Evolutionary conservation across 495 filamentous ascomycete genomes (phyloP), one percentile per base, ranked within the genome.

Genomic region (Xylaria telfairii): DNA sequence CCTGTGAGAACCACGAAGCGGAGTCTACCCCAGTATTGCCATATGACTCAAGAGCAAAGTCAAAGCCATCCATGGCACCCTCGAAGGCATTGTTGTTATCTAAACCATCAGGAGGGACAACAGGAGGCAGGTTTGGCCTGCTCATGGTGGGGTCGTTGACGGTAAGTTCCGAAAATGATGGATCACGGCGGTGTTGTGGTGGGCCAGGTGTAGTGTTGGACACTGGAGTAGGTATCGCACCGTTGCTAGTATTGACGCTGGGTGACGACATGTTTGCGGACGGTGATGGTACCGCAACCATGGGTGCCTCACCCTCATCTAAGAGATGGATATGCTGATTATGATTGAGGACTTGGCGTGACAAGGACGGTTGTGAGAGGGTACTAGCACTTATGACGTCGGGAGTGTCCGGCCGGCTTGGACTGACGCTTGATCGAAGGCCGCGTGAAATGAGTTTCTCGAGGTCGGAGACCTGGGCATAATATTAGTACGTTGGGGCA

Each of bases 361-460:
- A 54, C 26, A 77, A 19, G 26, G 63, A 42, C 19, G 70, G 68
- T 42, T 78, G 76, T 13, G 75, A 19, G 41, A 71, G 21, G 32
- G 73, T 26, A 63, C 70, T 73, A 28, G 67, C 10, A n/a, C 42
- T 56, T n/a, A 39, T 59, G 30, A 73, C 42, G n/a, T 70, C 73
- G 12, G 78, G 73, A 19, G 66, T 74, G 8, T 73, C 73, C 54
- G 72, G 67, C 9, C 68, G 70, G 41, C 63, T 67, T 7, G 67
- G 53, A 24, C 56, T 62, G 8, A 24, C 63, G 64, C 71, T 71
- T n/a, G 71, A 47, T 12, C 71, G 70, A 1, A 83, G 72, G 0
- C 83, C 82, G 12, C 78, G 73, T 34, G 78, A 71, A 37, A 85
- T 79, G 32, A 85, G 71, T 37, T 82, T 80, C 47, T 84, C 82